Evolutionary conservation across 495 filamentous ascomycete species (phyloP), one percentile per base, ranked within the genome.

Genomic region (Staphylotrichum tortipilum): DNA sequence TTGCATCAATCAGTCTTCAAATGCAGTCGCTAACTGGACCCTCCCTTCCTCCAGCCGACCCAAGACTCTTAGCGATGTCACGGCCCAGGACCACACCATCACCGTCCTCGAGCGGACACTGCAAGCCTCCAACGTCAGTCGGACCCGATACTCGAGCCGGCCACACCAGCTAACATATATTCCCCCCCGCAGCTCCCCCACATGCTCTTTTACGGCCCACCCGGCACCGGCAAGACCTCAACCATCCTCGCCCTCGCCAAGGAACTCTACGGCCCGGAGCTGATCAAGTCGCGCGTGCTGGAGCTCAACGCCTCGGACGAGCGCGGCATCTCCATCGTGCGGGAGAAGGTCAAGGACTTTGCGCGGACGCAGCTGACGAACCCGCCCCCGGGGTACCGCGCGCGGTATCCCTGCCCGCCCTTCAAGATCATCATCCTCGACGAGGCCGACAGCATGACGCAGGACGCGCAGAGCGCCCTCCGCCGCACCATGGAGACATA

Each of bases 221-320:
- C 92, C 0, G 92, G 92, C 34, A 99, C 94, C 1, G 92, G 92
- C 55, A 99, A 99, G 69, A 99, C 92, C n/a, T 95, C 89, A 4
- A 97, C 94, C 1, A 89, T 99, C 62, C 88, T 99, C 23, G 80
- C 80, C 14, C 88, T 99, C 26, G 89, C 91, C 33, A 95, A 95
- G 68, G 90, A 95, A 58, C 88, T 99, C 54, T 99, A 94, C 73
- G 92, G 91, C 12, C 92, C 92, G 35, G 87, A 94, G 51, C 81
- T 99, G 57, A 87, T 94, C 62, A 89, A 88, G 62, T 82, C 89
- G 30, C 88, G 92, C 7, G 94, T 97, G 41, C 85, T 99, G 41
- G 92, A 99, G 72, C 81, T 99, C 62, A 99, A 99, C 71, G 92
- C 92, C 54, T 97, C 94, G 33, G 92, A 99, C 72, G 92, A 99